Evolutionary conservation across 2,329 filamentous ascomycete species (phyloP).

Genomic region (Fusarium sp.): DNA sequence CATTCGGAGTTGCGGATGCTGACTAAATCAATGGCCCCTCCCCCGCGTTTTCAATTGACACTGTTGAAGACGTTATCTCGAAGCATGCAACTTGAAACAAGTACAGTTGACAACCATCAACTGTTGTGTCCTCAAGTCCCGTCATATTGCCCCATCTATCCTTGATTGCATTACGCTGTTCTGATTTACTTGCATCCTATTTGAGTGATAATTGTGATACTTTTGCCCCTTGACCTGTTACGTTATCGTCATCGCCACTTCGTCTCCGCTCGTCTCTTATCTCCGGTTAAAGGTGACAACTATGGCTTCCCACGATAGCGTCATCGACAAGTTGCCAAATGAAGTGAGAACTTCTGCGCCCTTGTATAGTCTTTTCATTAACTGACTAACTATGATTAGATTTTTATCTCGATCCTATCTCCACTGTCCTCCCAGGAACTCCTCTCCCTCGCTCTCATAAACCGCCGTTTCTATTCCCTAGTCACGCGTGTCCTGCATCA

Average conservation of each 20-base stretch:
- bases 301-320: constrained; percentile 20
- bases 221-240: not conserved
- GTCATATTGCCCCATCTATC: not conserved
- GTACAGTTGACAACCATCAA: not conserved
- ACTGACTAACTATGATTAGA: constrained; percentile 9
- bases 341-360: constrained; percentile 9
- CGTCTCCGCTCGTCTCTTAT: not conserved
- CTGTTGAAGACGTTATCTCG: constrained; percentile 16
- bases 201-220: not conserved
- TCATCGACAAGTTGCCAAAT: constrained; percentile 31
- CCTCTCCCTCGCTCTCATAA: constrained; percentile 68
- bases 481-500: constrained; percentile 73
- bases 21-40: constrained; percentile 35
- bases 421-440: constrained; percentile 62
- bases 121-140: not conserved
- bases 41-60: constrained; percentile 26
- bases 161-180: not conserved
- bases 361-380: not conserved
- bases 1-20: constrained; percentile 38
- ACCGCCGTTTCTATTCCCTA: constrained; percentile 71
- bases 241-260: not conserved
- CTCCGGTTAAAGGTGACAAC: not conserved
- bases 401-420: constrained; percentile 48
- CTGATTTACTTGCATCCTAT: not conserved
- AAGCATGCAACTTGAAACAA: not conserved